phyloP scores from a whole-genome alignment of 1,284 basidiomycete species.

The Ustilago vetiveriae region DNA sequence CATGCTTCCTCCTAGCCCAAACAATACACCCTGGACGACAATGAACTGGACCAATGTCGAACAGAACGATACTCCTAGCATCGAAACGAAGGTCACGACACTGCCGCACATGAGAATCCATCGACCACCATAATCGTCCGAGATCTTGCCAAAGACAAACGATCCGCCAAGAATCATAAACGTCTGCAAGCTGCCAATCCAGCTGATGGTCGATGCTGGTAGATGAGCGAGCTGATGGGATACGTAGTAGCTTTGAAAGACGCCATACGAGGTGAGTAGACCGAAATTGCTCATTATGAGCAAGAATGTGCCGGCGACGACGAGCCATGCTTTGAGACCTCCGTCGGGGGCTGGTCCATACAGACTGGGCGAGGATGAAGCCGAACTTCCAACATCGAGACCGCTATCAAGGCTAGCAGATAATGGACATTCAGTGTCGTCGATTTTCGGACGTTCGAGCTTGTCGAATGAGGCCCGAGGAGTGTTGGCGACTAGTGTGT shows the following conservation, averaged over 20 bases:
- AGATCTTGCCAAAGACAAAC: constrained; percentile 45
- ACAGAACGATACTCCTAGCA: constrained; percentile 38
- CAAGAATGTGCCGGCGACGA: constrained; percentile 39
- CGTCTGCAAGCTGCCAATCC: constrained; percentile 46
- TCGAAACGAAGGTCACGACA: constrained; percentile 37
- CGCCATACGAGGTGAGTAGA: constrained; percentile 46
- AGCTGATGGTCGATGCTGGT: constrained; percentile 26
- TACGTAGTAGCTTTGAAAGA: constrained; percentile 42
- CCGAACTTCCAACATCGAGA: constrained; percentile 14
- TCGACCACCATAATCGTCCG: constrained; percentile 35
- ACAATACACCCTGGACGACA: constrained; percentile 31
- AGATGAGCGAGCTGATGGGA: constrained; percentile 31
- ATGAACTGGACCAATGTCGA: constrained; percentile 26
- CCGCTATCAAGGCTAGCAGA: background rate
- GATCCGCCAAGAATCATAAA: constrained; percentile 41
- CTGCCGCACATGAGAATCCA: constrained; percentile 28
- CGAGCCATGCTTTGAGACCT: constrained; percentile 43
- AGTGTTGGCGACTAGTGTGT: constrained; percentile 38
- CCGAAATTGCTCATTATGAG: constrained; percentile 54
- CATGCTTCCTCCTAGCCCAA: constrained; percentile 44
- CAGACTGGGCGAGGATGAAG: background rate
- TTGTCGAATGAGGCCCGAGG: constrained; percentile 36
- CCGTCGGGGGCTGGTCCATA: constrained; percentile 35
- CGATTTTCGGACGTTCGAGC: constrained; percentile 12
- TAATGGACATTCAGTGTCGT: background rate